These are phyloP conservation scores for Pyropia haitanensis DNA, from an alignment of 23 red algal genomes.

Conservation along the genomic window DNA sequence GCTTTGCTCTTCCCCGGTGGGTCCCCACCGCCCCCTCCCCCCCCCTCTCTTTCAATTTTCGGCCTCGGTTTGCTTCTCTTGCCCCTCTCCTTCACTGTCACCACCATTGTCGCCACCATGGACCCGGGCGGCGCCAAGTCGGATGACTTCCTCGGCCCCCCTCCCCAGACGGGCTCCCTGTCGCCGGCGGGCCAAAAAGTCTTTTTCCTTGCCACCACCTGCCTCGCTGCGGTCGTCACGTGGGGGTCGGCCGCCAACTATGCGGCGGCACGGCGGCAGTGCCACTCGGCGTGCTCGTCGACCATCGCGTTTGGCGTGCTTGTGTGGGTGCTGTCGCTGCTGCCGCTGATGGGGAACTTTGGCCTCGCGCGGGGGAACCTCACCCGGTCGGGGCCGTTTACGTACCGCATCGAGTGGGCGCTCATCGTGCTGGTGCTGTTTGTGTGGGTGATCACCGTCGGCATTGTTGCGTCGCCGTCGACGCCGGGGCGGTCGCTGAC, in stretches of 20 bases:
- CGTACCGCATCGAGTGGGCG: constrained; percentile 17
- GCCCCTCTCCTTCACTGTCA: not conserved
- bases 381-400: constrained; percentile 12
- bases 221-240: constrained; percentile 39
- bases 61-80: too few species aligned
- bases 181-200: constrained; percentile 43
- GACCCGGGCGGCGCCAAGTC: not conserved
- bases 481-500: not conserved
- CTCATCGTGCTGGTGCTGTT: constrained; percentile 21
- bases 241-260: constrained; percentile 39
- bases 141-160: constrained; percentile 33
- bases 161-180: constrained; percentile 23
- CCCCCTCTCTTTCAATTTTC: too few species aligned
- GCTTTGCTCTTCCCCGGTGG: too few species aligned
- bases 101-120: not conserved
- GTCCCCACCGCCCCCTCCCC: too few species aligned
- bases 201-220: constrained; percentile 23
- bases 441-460: constrained; percentile 37
- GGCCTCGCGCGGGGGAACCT: constrained; percentile 1
- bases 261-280: constrained; percentile 5
- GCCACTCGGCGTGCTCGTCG: constrained; percentile 14
- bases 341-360: constrained; percentile 29
- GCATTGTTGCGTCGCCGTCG: not conserved
- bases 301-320: constrained; percentile 23
- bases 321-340: constrained; percentile 18